phyloP scores from a whole-genome alignment of 2,329 filamentous ascomycete species.

The Neonectria hederae region DNA sequence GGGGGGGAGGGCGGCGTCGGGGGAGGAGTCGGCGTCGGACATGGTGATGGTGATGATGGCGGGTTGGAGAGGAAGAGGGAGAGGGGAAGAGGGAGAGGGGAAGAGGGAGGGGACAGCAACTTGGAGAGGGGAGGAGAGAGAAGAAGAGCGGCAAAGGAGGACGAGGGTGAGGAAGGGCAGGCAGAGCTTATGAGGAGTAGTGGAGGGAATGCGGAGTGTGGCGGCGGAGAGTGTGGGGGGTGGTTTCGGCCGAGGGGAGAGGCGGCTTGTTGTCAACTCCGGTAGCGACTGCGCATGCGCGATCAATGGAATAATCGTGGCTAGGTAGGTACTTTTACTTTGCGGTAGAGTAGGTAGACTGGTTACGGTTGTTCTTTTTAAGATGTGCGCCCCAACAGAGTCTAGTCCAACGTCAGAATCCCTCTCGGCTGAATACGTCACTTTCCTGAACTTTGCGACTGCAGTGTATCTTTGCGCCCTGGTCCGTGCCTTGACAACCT shows the following conservation, averaged over 20 bases:
- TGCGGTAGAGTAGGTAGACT: too few relatives aligned
- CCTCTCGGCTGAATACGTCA: not conserved
- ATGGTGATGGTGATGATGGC: conserved; percentile 25
- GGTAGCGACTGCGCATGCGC: not conserved
- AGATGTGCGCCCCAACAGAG: too few relatives aligned
- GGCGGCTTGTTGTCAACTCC: not conserved
- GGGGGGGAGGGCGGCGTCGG: conserved; percentile 41
- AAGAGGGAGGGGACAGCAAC: conserved; percentile 2
- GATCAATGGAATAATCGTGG: not conserved
- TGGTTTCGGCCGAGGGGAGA: conserved; percentile 40
- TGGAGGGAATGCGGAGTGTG: conserved; percentile 33
- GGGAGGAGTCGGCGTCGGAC: conserved; percentile 39
- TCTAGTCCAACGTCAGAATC: not conserved
- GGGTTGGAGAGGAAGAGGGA: conserved; percentile 16
- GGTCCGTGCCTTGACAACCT: conserved; percentile 4
- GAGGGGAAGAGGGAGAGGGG: conserved; percentile 14
- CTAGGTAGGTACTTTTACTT: too few relatives aligned
- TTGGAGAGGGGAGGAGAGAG: conserved; percentile 10
- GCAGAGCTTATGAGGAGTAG: conserved; percentile 22
- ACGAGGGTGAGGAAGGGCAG: not conserved
- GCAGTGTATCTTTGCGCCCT: conserved; percentile 1
- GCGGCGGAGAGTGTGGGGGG: conserved; percentile 34
- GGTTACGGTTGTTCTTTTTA: too few relatives aligned
- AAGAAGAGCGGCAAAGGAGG: not conserved
- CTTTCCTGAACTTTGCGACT: not conserved